Conservation (phyloP, 108 stramenopile species). For the Nitzschia inconspicua region DNA sequence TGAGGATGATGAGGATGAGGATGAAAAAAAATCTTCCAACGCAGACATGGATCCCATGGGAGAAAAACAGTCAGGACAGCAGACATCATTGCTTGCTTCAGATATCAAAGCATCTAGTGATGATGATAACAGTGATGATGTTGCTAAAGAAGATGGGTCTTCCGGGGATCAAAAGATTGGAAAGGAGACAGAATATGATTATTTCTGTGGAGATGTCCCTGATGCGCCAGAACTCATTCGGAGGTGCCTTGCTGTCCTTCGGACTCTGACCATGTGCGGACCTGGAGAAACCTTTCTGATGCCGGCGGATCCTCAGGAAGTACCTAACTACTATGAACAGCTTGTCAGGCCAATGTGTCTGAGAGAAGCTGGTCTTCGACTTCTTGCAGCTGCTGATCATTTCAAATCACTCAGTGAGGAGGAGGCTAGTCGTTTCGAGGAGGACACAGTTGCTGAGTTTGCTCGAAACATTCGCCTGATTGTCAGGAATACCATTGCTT, state of each 20-base stretch:
- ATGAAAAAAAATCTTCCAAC: slow-evolving; percentile 4
- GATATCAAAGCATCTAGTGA: not conserved
- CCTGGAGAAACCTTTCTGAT: slow-evolving; percentile 76
- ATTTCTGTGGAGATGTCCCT: slow-evolving; percentile 77
- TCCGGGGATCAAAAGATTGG: slow-evolving; percentile 27
- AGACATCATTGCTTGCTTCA: no score
- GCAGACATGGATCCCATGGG: not conserved
- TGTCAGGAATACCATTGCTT: slow-evolving; percentile 59
- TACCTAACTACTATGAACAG: slow-evolving; percentile 85
- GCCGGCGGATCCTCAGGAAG: slow-evolving; percentile 82
- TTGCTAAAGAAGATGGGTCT: slow-evolving; percentile 1
- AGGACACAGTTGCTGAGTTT: slow-evolving; percentile 52
- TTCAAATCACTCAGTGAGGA: slow-evolving; percentile 10
- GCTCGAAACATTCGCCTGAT: slow-evolving; percentile 74
- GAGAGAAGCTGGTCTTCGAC: slow-evolving; percentile 57
- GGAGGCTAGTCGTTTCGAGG: slow-evolving; percentile 24
- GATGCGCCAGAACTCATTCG: slow-evolving; percentile 79
- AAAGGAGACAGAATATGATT: slow-evolving; percentile 59
- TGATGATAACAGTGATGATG: not conserved
- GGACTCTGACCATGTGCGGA: slow-evolving; percentile 55
- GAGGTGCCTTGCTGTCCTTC: slow-evolving; percentile 79
- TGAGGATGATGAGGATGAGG: slow-evolving; percentile 32
- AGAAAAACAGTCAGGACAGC: not conserved
- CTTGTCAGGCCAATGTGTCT: slow-evolving; percentile 76
- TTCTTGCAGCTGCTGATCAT: slow-evolving; percentile 50